Evolutionary conservation across 345 rosid genomes (phyloP).

Genomic region (Chamaenerion angustifolium): DNA sequence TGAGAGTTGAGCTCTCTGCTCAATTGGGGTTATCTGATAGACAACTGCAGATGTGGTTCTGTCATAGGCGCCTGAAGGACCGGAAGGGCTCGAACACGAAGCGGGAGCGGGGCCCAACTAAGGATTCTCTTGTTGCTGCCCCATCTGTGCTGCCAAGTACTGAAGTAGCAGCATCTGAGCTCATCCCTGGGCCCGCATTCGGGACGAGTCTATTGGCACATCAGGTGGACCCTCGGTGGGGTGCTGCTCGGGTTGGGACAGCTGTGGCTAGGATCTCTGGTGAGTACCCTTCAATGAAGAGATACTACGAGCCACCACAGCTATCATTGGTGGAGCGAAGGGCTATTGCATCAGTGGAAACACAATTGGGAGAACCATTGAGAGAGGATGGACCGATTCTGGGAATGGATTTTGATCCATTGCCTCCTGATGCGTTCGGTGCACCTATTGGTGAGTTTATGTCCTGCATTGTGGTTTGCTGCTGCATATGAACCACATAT

Average conservation of each 20-base stretch:
- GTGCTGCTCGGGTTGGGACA: conserved; percentile 22
- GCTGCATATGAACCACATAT: no score
- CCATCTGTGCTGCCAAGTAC: conserved; percentile 13
- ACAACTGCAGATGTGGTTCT: conserved; percentile 98
- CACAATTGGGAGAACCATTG: conserved; percentile 69
- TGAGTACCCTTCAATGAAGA: conserved; percentile 29
- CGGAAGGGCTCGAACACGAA: conserved; percentile 27
- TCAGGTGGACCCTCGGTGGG: conserved; percentile 27
- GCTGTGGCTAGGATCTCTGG: conserved; percentile 31
- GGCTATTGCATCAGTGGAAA: conserved; percentile 59
- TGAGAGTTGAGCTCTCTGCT: conserved; percentile 57
- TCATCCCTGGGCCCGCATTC: conserved; percentile 16
- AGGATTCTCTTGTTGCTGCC: conserved; percentile 21
- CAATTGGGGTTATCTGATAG: conserved; percentile 72
- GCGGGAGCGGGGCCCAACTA: conserved; percentile 20
- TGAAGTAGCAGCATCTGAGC: conserved; percentile 6
- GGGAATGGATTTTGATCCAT: conserved; percentile 89
- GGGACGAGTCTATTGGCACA: conserved; percentile 14
- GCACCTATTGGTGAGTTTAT: conserved; percentile 48
- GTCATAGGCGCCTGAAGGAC: conserved; percentile 86
- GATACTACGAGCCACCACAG: conserved; percentile 38
- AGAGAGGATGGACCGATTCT: conserved; percentile 80
- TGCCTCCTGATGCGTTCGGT: conserved; percentile 98
- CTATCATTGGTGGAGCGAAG: conserved; percentile 29
- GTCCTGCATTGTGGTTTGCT: not conserved